A percentile compares a stretch with the other conserved stretches of the same genome.
Evolutionary conservation across 140 eudicot genomes (phyloP).

Genomic region (Oenanthe javanica): DNA sequence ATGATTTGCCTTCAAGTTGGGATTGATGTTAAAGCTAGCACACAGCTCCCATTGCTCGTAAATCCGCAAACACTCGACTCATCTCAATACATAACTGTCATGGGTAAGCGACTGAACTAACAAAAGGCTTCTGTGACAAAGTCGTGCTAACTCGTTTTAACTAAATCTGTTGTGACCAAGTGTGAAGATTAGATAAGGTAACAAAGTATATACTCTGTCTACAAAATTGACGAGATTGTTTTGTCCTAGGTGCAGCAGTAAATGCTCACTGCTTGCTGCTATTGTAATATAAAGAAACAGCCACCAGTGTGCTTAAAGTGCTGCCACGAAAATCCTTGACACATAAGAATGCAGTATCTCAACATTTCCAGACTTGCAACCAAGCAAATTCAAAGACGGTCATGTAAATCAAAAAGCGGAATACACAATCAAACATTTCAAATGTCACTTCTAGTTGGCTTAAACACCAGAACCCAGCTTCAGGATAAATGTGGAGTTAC

Average conservation of each 20-base stretch:
- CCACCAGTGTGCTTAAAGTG: constrained; percentile 77
- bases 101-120: constrained; percentile 34
- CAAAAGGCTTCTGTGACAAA: not conserved
- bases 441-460: not conserved
- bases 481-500: not conserved
- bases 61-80: constrained; percentile 39
- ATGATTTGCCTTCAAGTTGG: constrained; percentile 25
- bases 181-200: not conserved
- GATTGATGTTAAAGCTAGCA: constrained; percentile 20
- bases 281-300: constrained; percentile 55
- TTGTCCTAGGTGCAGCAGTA: constrained; percentile 68
- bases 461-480: not conserved
- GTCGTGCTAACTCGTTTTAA: not conserved
- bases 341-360: constrained; percentile 1
- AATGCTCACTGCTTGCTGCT: constrained; percentile 80
- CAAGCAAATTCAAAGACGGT: not conserved
- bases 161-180: not conserved
- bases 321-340: constrained; percentile 56
- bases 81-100: constrained; percentile 41
- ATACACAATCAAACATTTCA: not conserved
- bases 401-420: not conserved
- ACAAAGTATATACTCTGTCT: not conserved
- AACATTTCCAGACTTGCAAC: not conserved
- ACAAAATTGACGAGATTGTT: constrained; percentile 3
- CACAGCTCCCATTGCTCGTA: constrained; percentile 32